These are phyloP conservation scores for Fusarium nygamai DNA, from an alignment of 2,329 filamentous ascomycete species.

Conservation along the genomic window DNA sequence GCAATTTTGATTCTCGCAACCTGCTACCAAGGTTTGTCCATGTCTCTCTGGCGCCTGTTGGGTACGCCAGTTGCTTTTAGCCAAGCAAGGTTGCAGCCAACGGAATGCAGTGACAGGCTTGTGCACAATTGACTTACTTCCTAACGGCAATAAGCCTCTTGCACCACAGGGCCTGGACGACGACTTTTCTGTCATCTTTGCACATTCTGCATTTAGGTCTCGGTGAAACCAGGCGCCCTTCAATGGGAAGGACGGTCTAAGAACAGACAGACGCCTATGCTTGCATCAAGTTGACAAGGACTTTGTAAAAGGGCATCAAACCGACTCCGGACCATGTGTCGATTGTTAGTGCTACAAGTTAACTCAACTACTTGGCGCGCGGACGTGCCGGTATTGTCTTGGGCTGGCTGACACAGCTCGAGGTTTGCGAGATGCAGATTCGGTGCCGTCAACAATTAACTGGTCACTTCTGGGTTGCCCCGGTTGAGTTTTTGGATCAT, in stretches of 20 bases:
- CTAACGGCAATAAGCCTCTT: constrained; percentile 37
- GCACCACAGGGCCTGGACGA: constrained; percentile 16
- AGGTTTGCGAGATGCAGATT: constrained; percentile 36
- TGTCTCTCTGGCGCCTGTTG: constrained; percentile 11
- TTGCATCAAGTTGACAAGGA: constrained; percentile 20
- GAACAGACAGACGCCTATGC: constrained; percentile 16
- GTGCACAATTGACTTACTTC: constrained; percentile 29
- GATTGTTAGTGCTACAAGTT: constrained; percentile 33
- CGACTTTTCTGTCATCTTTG: not conserved
- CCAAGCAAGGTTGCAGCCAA: constrained; percentile 26
- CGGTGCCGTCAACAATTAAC: constrained; percentile 27
- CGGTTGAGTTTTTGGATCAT: constrained; percentile 41
- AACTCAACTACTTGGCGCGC: constrained; percentile 30
- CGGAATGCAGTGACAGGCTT: constrained; percentile 31
- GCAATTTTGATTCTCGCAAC: constrained; percentile 12
- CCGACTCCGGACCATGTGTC: constrained; percentile 31
- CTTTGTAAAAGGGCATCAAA: constrained; percentile 19
- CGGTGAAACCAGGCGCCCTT: constrained; percentile 29
- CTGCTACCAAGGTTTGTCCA: constrained; percentile 19
- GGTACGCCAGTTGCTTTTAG: constrained; percentile 27
- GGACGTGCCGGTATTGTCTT: constrained; percentile 29
- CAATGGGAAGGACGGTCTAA: not conserved
- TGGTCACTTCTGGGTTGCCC: constrained; percentile 36
- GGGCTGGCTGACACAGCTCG: constrained; percentile 34
- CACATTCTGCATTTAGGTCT: constrained; percentile 14